Evolutionary conservation across 2,329 filamentous ascomycete species (phyloP).

Genomic region (Pezicula carpinea): DNA sequence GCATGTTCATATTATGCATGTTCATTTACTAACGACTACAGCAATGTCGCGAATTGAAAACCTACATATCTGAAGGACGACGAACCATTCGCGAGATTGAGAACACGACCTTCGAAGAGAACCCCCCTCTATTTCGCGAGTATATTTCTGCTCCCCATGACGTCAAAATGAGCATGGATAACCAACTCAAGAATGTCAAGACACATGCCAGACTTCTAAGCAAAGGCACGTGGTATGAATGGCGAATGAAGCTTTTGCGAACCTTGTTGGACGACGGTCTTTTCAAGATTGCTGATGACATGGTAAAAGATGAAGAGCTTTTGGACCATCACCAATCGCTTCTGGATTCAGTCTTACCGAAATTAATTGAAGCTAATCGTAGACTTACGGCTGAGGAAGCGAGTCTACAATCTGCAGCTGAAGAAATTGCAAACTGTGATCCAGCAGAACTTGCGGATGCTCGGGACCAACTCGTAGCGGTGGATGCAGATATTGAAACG

Average conservation of each 20-base stretch:
- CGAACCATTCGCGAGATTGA: constrained; percentile 89
- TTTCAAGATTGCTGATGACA: constrained; percentile 67
- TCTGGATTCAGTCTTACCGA: constrained; percentile 63
- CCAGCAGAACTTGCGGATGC: constrained; percentile 70
- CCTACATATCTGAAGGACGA: constrained; percentile 90
- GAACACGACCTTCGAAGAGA: constrained; percentile 80
- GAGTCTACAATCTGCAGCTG: constrained; percentile 66
- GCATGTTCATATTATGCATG: constrained; percentile 3
- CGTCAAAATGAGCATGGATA: constrained; percentile 84
- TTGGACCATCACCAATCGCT: constrained; percentile 65
- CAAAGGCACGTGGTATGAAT: constrained; percentile 97
- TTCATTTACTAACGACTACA: constrained; percentile 30
- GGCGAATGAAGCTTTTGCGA: constrained; percentile 85
- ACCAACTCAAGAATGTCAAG: constrained; percentile 96
- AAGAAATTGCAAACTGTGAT: constrained; percentile 74
- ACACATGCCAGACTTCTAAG: constrained; percentile 84
- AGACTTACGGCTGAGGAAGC: constrained; percentile 58
- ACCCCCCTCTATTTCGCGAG: constrained; percentile 85
- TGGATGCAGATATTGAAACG: constrained; percentile 64
- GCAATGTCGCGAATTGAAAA: constrained; percentile 91
- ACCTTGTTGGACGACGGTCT: constrained; percentile 77
- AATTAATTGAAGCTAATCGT: constrained; percentile 55
- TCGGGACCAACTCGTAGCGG: constrained; percentile 59
- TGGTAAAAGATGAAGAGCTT: constrained; percentile 66
- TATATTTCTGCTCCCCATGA: constrained; percentile 83